phyloP scores from a whole-genome alignment of 1,284 basidiomycete genomes.

The Cystobasidium slooffiae region DNA sequence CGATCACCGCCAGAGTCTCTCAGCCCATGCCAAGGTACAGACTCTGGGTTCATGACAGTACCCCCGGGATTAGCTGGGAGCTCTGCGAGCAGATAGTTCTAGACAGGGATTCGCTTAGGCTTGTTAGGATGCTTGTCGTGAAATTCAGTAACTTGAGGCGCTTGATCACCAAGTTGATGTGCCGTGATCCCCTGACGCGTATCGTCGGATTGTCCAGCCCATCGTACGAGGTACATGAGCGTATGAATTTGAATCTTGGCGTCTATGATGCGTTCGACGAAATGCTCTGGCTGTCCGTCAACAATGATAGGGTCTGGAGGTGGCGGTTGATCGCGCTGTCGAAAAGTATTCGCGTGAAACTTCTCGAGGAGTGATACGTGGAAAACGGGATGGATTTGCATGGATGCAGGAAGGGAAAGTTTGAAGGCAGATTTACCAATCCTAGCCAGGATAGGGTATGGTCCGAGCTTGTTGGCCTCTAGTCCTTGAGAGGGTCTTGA shows the following conservation, averaged over 20 bases:
- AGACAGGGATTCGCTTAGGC: background rate
- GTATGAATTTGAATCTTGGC: background rate
- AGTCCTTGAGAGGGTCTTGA: slow-evolving; percentile 36
- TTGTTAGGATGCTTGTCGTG: background rate
- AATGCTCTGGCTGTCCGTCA: background rate
- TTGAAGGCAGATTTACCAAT: slow-evolving; percentile 20
- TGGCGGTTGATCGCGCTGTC: background rate
- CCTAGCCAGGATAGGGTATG: slow-evolving; percentile 3
- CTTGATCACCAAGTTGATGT: background rate
- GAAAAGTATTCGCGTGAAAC: slow-evolving; percentile 2
- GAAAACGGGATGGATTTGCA: slow-evolving; percentile 35
- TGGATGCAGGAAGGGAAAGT: slow-evolving; percentile 19
- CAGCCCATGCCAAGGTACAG: background rate
- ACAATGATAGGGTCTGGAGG: slow-evolving; percentile 11
- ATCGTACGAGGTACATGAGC: background rate
- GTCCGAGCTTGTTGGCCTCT: slow-evolving; percentile 35
- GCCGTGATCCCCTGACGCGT: background rate
- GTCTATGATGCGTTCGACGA: background rate
- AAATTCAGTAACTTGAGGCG: background rate
- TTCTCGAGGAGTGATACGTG: slow-evolving; percentile 35
- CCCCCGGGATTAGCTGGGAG: background rate
- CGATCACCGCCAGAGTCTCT: background rate
- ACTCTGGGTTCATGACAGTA: slow-evolving; percentile 2
- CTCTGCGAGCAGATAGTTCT: background rate
- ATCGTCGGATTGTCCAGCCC: background rate